Conservation (phyloP, 2,329 filamentous ascomycete species). For the Fusarium duplospermum region DNA sequence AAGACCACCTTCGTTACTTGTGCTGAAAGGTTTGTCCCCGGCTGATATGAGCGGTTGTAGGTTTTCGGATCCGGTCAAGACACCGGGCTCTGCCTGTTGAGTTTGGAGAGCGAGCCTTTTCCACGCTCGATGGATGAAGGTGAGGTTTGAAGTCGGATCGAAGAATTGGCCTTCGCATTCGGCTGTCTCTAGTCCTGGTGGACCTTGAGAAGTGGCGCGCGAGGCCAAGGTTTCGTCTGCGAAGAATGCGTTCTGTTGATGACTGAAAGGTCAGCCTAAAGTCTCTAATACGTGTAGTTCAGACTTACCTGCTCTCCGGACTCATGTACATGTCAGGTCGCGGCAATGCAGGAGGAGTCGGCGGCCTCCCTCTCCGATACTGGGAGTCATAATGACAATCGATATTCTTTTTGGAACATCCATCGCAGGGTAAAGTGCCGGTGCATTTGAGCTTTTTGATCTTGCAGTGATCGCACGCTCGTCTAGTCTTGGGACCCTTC, state of each 20-base stretch:
- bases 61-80: constrained; percentile 32
- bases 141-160: constrained; percentile 66
- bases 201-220: constrained; percentile 35
- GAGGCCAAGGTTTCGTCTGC: background rate
- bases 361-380: constrained; percentile 52
- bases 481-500: constrained; percentile 48
- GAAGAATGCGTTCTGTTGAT: background rate
- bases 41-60: constrained; percentile 43
- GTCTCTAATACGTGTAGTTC: background rate
- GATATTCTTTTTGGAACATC: constrained; percentile 45
- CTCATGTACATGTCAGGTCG: constrained; percentile 10
- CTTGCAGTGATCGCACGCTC: constrained; percentile 55
- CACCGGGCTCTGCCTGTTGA: constrained; percentile 41
- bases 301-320: background rate
- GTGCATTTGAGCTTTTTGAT: constrained; percentile 52
- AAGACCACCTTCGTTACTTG: constrained; percentile 8
- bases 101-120: constrained; percentile 52
- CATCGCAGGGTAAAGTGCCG: constrained; percentile 50
- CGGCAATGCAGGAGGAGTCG: constrained; percentile 46
- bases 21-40: constrained; percentile 46
- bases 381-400: constrained; percentile 51
- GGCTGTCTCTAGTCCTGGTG: constrained; percentile 47
- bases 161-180: constrained; percentile 65
- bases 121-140: constrained; percentile 67
- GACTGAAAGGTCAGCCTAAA: background rate